Evolutionary conservation across 768 basidiomycete species (phyloP), one percentile per base, ranked within the genome.

Genomic region (Phaeotremella skinneri): DNA sequence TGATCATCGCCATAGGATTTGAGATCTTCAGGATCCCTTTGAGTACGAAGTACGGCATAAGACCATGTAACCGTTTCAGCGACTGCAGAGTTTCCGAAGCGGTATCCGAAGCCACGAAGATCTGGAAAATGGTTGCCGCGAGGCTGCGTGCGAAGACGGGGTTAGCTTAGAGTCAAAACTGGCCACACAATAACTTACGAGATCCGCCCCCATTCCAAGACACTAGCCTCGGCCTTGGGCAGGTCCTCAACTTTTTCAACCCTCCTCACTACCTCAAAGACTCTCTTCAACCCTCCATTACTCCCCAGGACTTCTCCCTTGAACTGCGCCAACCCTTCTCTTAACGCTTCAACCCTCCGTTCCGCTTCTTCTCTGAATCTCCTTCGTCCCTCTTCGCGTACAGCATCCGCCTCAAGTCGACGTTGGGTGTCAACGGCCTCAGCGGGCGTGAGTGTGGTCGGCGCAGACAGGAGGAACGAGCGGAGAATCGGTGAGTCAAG

Each of bases 11-110:
- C 59, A 99, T 87, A 1, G 96, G 96, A 77, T 97, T 99, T 56
- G 89, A 92, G 65, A 99, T 90, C 74, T 84, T 87, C 60, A 99
- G 79, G 13, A 91, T 87, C 6, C 90, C 83, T 76, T 91, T 97
- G 62, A 99, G 84, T 81, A 98, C 85, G 70, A 98, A 90, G 76
- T 99, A 99, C 4, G 96, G 96, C 90, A 98, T 96, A 52, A 94
- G 79, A 1, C 92, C 91, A 72, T 99, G 96, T 42, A 96, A 84
- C 49, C 93, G 83, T 79, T 97, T 98, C 59, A 99, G 78, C 58
- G 85, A 83, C 14, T 90, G 82, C 67, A 98, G 87, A 3, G 87
- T 87, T 66, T 94, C 89, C 4, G 91, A 92, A 4, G 91, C 88
- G 59, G 86, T 86, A 75, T 99, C 96, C 21, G 91, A 84, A 0